Percentiles rank a stretch among this genome's conserved stretches.
Conservation (phyloP, 1,139 yeast genomes). For the Sugiyamaella grinbergsii region DNA sequence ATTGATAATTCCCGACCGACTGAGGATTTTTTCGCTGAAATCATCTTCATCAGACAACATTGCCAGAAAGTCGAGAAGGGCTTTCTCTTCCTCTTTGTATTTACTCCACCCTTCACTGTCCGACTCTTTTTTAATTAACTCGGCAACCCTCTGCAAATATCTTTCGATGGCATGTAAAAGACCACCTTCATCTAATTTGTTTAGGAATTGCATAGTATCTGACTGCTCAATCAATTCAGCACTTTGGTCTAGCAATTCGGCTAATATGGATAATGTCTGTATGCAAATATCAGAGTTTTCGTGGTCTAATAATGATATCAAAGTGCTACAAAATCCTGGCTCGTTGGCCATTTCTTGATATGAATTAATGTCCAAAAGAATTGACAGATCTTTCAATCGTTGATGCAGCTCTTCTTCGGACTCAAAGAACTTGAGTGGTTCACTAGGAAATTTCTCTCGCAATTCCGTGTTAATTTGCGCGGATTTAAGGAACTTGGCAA, state of each 20-base stretch:
- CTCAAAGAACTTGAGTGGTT: slow-evolving; percentile 42
- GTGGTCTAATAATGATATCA: slow-evolving; percentile 38
- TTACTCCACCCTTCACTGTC: slow-evolving; percentile 2
- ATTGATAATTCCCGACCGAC: slow-evolving; percentile 28
- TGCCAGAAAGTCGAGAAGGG: slow-evolving; percentile 4
- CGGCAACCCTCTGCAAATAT: background rate
- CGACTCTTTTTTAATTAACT: background rate
- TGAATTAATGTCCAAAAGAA: slow-evolving; percentile 32
- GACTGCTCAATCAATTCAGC: slow-evolving; percentile 16
- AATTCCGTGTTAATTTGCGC: slow-evolving; percentile 38
- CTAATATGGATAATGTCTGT: slow-evolving; percentile 33
- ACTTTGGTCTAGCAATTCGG: slow-evolving; percentile 37
- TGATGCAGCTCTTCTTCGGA: slow-evolving; percentile 40
- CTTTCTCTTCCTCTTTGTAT: slow-evolving; percentile 10
- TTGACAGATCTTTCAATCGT: slow-evolving; percentile 40
- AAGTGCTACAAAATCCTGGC: background rate
- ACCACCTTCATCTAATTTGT: slow-evolving; percentile 24
- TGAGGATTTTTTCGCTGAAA: slow-evolving; percentile 34
- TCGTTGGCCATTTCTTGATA: slow-evolving; percentile 5
- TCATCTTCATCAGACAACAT: slow-evolving; percentile 34
- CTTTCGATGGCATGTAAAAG: slow-evolving; percentile 12
- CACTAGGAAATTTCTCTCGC: slow-evolving; percentile 38
- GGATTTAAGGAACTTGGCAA: slow-evolving; percentile 33
- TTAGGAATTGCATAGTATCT: slow-evolving; percentile 17
- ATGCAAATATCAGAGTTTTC: slow-evolving; percentile 43